phyloP scores from a whole-genome alignment of 31 red algal species.

The Odonthalia washingtoniensis region DNA sequence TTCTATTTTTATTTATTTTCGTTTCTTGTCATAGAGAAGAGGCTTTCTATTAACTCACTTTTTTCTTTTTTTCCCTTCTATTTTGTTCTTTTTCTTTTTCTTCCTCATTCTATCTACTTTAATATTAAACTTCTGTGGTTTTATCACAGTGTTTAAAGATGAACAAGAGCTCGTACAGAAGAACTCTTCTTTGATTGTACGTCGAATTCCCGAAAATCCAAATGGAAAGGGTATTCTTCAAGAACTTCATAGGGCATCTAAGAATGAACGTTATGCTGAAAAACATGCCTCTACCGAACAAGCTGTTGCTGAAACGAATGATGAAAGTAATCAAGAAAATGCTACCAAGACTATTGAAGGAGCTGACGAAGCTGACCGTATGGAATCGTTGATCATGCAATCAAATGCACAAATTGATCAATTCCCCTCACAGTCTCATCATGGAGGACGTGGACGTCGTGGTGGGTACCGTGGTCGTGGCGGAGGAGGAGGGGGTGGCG shows the following conservation, averaged over 20 bases:
- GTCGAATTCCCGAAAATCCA: slow-evolving; percentile 89
- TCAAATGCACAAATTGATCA: slow-evolving; percentile 60
- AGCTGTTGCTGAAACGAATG: neutral
- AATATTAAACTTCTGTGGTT: neutral
- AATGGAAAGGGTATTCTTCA: slow-evolving; percentile 88
- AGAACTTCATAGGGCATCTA: slow-evolving; percentile 89
- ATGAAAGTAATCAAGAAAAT: slow-evolving; percentile 3
- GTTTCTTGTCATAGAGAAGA: too few relatives aligned
- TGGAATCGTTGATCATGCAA: slow-evolving; percentile 77
- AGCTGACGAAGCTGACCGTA: slow-evolving; percentile 86
- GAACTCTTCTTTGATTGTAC: slow-evolving; percentile 96
- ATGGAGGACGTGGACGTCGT: slow-evolving; percentile 49
- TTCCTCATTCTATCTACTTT: neutral
- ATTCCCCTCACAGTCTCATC: slow-evolving; percentile 56
- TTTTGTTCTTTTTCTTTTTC: slow-evolving; percentile 17
- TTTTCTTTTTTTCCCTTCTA: neutral
- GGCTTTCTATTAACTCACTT: too few relatives aligned
- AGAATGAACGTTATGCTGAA: slow-evolving; percentile 99
- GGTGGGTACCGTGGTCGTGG: slow-evolving; percentile 43
- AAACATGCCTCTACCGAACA: slow-evolving; percentile 44
- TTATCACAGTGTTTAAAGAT: slow-evolving; percentile 84
- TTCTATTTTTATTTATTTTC: slow-evolving; percentile 10
- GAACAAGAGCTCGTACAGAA: slow-evolving; percentile 92
- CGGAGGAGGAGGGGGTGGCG: slow-evolving; percentile 5
- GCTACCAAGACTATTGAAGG: slow-evolving; percentile 76